Evolutionary conservation across 108 stramenopile species (phyloP).

Genomic region (Discostella pseudostelligera): DNA sequence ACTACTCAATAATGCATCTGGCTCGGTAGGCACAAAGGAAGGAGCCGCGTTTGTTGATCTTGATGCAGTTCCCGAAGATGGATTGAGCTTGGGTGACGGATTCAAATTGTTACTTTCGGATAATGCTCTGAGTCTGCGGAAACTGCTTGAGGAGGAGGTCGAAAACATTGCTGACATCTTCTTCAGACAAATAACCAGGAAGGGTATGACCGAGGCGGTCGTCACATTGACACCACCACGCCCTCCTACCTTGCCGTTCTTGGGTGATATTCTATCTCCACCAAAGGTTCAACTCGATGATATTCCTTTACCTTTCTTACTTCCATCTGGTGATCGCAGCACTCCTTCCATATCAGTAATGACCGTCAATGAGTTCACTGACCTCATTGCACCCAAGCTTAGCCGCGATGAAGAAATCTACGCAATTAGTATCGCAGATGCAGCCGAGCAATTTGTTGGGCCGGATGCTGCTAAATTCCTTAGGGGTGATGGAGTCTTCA

Average conservation of each 20-base stretch:
- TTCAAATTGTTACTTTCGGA: constrained; percentile 75
- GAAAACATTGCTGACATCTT: constrained; percentile 79
- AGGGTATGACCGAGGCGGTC: constrained; percentile 65
- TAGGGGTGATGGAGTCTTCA: constrained; percentile 67
- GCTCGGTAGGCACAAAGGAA: constrained; percentile 61
- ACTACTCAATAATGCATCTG: constrained; percentile 83
- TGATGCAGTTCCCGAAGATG: constrained; percentile 81
- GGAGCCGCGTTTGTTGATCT: constrained; percentile 86
- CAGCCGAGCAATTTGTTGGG: constrained; percentile 68
- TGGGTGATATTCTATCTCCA: constrained; percentile 71
- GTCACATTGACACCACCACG: constrained; percentile 71
- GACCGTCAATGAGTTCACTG: constrained; percentile 63
- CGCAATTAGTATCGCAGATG: constrained; percentile 78
- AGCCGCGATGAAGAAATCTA: constrained; percentile 83
- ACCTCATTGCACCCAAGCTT: constrained; percentile 76
- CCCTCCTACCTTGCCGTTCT: constrained; percentile 63
- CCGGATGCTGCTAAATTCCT: constrained; percentile 62
- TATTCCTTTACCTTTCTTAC: constrained; percentile 66
- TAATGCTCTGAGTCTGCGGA: constrained; percentile 69
- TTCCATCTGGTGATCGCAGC: constrained; percentile 36
- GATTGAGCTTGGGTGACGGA: constrained; percentile 63
- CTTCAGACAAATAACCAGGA: constrained; percentile 71
- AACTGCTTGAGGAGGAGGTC: constrained; percentile 72
- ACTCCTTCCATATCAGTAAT: constrained; percentile 32
- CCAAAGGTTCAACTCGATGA: constrained; percentile 72